phyloP scores from a whole-genome alignment of 441 rosid species.

The Syzygium malaccense region DNA sequence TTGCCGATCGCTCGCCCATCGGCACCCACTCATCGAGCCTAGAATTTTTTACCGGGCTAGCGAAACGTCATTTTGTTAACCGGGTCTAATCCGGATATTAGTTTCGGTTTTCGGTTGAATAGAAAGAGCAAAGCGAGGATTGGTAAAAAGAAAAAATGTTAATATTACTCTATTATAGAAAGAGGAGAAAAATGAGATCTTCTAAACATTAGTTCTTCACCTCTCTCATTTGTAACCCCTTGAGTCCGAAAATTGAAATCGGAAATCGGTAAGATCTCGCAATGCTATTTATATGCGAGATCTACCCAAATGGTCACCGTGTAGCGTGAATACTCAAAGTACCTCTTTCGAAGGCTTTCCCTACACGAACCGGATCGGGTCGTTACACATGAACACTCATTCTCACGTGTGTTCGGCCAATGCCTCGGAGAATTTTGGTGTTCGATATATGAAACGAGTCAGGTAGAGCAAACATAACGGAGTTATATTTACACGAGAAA shows the following conservation, averaged over 20 bases:
- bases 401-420: background rate
- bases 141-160: no score
- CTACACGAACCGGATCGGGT: rapidly evolving
- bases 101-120: background rate
- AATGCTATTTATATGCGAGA: background rate
- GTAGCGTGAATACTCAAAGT: background rate
- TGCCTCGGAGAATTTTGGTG: rapidly evolving
- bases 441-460: background rate
- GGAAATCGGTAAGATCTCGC: rapidly evolving
- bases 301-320: background rate
- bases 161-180: background rate
- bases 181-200: background rate
- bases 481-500: background rate
- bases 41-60: background rate
- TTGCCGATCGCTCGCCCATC: no score
- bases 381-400: background rate
- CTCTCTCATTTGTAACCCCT: background rate
- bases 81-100: background rate
- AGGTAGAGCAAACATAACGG: background rate
- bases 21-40: background rate
- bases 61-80: background rate
- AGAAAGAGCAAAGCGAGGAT: background rate
- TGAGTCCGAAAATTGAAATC: background rate
- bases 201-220: background rate
- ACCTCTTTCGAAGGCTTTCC: no score